Base-by-base conservation (phyloP, 768 basidiomycete species). In the Mycena rosella region DNA sequence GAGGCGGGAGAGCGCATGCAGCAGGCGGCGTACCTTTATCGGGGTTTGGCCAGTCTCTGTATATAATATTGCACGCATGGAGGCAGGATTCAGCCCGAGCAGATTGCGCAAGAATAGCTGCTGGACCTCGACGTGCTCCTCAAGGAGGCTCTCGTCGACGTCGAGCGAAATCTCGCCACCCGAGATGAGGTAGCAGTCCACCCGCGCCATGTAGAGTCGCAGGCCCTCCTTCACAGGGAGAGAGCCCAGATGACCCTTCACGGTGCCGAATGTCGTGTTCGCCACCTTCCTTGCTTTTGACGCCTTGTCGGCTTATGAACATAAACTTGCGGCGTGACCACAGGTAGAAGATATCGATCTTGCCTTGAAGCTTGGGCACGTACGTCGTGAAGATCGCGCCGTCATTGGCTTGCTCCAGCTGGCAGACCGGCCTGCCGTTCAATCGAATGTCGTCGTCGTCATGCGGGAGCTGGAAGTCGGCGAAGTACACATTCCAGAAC, bases 21-120 rank as follows among this genome's bases (percentile, higher is more conserved):
- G 38, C 29, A 62, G 26, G 8, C 60, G 51, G 1, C 60, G 60
- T 1, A 45, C 24, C 14, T 34, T 29, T 5, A 62, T 52, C 6
- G 68, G 68, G 17, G 53, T 49, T 15, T 61, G 22, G 4, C 66
- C 66, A 2, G 66, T 67, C 45, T 67, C 65, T 34, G 57, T 60
- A 13, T 34, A 69, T 17, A 69, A 42, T 7, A 60, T 44, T 20
- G 57, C 36, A 18, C 64, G 61, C 20, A 60, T 53, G 5, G 51
- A 60, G 10, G 42, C 24, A 6, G 57, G 29, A 26, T 60, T 54
- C 22, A 65, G 30, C 1, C 62, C 68, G 27, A 69, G 57, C 22
- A 69, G 45, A 15, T 49, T 29, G n/a, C 62, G 62, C 17, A 63
- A 38, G 30, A 63, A 69, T 2, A 34, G 20, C 7, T 59, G 54